Evolutionary conservation across 2,329 filamentous ascomycete species (phyloP).

Genomic region (Claviceps sp.): DNA sequence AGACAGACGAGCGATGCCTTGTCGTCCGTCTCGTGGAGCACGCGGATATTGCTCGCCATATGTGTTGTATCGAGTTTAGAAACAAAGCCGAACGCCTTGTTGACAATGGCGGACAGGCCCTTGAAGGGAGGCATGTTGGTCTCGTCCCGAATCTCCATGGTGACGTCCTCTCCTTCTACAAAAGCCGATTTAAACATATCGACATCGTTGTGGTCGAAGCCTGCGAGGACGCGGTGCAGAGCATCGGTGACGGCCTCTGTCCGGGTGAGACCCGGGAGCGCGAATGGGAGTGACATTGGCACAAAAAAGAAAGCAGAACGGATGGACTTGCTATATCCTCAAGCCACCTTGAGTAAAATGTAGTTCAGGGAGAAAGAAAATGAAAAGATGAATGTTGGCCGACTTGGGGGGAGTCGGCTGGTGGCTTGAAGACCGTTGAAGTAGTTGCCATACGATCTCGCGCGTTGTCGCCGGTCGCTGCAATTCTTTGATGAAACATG

Average conservation of each 20-base stretch:
- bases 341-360: too few species aligned
- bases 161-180: background rate
- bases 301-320: too few species aligned
- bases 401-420: too few species aligned
- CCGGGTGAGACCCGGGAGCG: background rate
- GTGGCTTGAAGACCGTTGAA: too few species aligned
- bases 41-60: slow-evolving; percentile 17
- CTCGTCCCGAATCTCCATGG: background rate
- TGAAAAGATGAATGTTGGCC: too few species aligned
- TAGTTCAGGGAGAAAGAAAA: too few species aligned
- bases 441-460: too few species aligned
- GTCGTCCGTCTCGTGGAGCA: slow-evolving; percentile 12
- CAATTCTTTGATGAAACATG: too few species aligned
- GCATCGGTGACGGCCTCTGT: slow-evolving; percentile 4
- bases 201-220: slow-evolving; percentile 3
- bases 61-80: slow-evolving; percentile 16
- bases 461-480: too few species aligned
- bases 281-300: background rate
- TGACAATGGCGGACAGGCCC: slow-evolving; percentile 1
- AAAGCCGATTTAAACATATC: slow-evolving; percentile 2
- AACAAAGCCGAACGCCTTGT: slow-evolving; percentile 1
- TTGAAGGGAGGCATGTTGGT: background rate
- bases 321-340: too few species aligned
- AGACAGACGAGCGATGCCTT: background rate
- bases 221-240: slow-evolving; percentile 2